phyloP scores from a whole-genome alignment of 2,329 filamentous ascomycete species.

The Shiraia sp. region DNA sequence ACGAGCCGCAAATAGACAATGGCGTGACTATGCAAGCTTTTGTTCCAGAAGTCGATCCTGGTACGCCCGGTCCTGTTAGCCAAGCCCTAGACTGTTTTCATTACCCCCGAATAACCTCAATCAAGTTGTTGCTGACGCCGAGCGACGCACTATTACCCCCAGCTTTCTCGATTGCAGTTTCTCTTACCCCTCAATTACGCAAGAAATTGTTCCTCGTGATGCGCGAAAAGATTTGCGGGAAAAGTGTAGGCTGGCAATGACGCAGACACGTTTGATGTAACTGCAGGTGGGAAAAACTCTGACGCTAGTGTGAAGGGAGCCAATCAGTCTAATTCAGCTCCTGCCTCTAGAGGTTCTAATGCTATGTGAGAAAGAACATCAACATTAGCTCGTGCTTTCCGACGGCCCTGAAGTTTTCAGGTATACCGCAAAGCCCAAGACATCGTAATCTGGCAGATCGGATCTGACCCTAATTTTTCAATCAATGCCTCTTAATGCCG shows the following conservation, averaged over 20 bases:
- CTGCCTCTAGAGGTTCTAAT: not conserved
- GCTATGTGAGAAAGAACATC: not conserved
- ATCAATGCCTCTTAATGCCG: constrained; percentile 13
- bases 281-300: constrained; percentile 13
- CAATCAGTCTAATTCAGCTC: not conserved
- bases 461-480: not conserved
- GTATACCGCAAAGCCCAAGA: not conserved
- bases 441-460: not conserved
- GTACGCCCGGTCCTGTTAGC: constrained; percentile 6
- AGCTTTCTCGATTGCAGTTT: constrained; percentile 22
- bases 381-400: not conserved
- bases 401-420: not conserved
- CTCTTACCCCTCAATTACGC: constrained; percentile 37
- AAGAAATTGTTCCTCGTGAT: constrained; percentile 23
- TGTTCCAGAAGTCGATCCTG: constrained; percentile 8
- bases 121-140: constrained; percentile 18
- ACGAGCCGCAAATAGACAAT: constrained; percentile 19
- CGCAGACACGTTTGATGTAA: constrained; percentile 12
- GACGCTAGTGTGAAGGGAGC: constrained; percentile 14
- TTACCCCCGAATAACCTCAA: constrained; percentile 27
- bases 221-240: constrained; percentile 14
- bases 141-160: constrained; percentile 22
- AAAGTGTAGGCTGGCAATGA: constrained; percentile 18
- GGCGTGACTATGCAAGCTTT: constrained; percentile 26
- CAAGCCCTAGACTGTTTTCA: constrained; percentile 16